Evolutionary conservation across 495 filamentous ascomycete genomes (phyloP), one percentile per base, ranked within the genome.

Genomic region (Neurospora discreta): DNA sequence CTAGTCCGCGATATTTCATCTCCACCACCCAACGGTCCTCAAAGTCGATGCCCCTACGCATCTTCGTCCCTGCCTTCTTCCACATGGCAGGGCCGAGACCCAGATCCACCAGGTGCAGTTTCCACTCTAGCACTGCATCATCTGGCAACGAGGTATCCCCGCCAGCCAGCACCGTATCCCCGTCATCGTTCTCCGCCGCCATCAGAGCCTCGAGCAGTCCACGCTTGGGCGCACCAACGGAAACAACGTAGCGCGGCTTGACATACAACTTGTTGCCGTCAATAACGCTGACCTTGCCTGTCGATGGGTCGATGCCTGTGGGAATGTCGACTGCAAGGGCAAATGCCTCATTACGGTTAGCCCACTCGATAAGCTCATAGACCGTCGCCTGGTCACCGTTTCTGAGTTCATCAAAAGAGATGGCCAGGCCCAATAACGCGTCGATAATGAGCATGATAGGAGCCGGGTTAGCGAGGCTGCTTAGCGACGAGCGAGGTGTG

Each of bases 291-390:
- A 84, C 82, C 78, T 83, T 87, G 80, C 95, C 95, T 71, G 86
- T 90, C 1, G 88, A 86, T 30, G 92, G 93, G 73, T 94, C 91
- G 44, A 98, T 87, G 18, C 95, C 95, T 2, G 90, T 93, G 0
- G 95, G 95, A 15, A 95, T 87, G 78, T 97, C 94, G 39, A 99
- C 88, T 1, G 93, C 90, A 39, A 99, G 80, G 1, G 95, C 89
- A 30, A 86, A 87, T 3, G 91, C 88, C 74, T 92, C 91, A 80
- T 88, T 90, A 68, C 91, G 87, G 76, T 97, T 98, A 6, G 92
- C 89, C 92, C 93, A 97, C 44, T 90, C 88, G 73, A 96, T 93
- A 71, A 96, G 86, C 73, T 93, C 90, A 74, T 91, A 93, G 3
- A 92, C 92, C 3, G 89, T 89, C 0, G 89, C 91, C 78, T 94